Conservation (phyloP, 805 yeast genomes). For the Yamadazyma sp. region DNA sequence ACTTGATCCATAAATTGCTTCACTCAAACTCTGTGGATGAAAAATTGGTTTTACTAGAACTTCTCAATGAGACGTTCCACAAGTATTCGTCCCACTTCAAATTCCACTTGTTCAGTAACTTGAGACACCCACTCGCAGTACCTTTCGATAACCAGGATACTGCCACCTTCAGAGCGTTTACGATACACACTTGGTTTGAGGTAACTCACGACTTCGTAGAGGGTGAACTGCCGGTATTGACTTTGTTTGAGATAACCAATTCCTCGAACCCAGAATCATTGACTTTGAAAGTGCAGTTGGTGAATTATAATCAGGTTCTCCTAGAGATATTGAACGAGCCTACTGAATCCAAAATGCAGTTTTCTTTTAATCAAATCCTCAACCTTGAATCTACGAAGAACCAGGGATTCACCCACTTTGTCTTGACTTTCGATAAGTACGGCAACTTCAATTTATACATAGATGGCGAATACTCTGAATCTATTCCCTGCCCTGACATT, state of each 20-base stretch:
- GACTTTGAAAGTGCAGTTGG: slow-evolving; percentile 27
- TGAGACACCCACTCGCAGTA: slow-evolving; percentile 19
- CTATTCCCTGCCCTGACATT: slow-evolving; percentile 38
- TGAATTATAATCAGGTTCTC: slow-evolving; percentile 30
- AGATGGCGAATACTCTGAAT: slow-evolving; percentile 50
- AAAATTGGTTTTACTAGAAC: slow-evolving; percentile 20
- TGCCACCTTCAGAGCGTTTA: slow-evolving; percentile 21
- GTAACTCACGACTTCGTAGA: slow-evolving; percentile 20
- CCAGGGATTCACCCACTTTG: slow-evolving; percentile 32
- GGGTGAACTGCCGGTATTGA: slow-evolving; percentile 6
- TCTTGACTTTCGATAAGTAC: slow-evolving; percentile 36
- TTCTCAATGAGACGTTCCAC: slow-evolving; percentile 23
- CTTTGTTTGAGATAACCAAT: slow-evolving; percentile 28
- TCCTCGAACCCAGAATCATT: slow-evolving; percentile 23
- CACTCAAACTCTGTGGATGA: slow-evolving; percentile 5
- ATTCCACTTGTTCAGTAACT: slow-evolving; percentile 26
- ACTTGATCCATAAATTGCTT: slow-evolving; percentile 15
- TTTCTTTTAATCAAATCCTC: slow-evolving; percentile 33
- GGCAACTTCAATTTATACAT: slow-evolving; percentile 45
- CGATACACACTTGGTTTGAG: slow-evolving; percentile 44
- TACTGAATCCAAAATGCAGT: slow-evolving; percentile 27
- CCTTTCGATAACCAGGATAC: slow-evolving; percentile 19
- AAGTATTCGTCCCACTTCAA: slow-evolving; percentile 28
- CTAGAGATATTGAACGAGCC: slow-evolving; percentile 27
- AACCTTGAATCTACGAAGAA: slow-evolving; percentile 13